A percentile compares a stretch with the other conserved stretches of the same genome.
Evolutionary conservation across 1,284 basidiomycete species (phyloP).

Genomic region (Psilocybe mexicana): DNA sequence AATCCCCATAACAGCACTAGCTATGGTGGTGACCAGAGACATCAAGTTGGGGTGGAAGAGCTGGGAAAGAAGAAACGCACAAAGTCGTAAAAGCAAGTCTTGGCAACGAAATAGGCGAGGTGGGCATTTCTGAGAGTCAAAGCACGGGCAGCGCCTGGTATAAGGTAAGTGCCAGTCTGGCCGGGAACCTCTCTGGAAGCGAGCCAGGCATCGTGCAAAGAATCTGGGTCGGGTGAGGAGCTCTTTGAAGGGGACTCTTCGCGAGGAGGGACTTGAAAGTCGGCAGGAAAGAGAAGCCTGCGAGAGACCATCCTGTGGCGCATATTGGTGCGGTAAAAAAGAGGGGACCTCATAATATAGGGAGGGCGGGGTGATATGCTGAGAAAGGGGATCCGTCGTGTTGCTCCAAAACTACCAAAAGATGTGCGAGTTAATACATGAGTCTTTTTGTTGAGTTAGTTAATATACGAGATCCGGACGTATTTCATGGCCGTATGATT

Average conservation of each 20-base stretch:
- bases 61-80: conserved; percentile 29
- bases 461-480: conserved; percentile 41
- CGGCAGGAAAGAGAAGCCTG: conserved; percentile 35
- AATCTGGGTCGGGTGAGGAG: conserved; percentile 26
- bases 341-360: conserved; percentile 29
- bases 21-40: conserved; percentile 21
- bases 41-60: conserved; percentile 4
- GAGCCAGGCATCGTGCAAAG: conserved; percentile 62
- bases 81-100: conserved; percentile 56
- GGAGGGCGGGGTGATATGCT: conserved; percentile 26
- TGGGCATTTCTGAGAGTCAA: conserved; percentile 53
- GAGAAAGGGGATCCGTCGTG: conserved; percentile 21
- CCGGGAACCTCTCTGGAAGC: conserved; percentile 55
- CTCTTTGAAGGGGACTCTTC: conserved; percentile 26
- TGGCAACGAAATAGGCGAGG: conserved; percentile 57
- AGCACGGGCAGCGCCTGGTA: conserved; percentile 67
- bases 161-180: conserved; percentile 44
- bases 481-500: conserved; percentile 42
- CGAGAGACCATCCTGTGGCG: conserved; percentile 35
- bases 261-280: conserved; percentile 30
- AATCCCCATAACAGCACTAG: conserved; percentile 59
- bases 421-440: conserved; percentile 20
- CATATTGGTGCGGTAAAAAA: conserved; percentile 35
- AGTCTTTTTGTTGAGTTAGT: conserved; percentile 31
- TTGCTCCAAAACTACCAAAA: conserved; percentile 29